phyloP scores from a whole-genome alignment of 495 filamentous ascomycete genomes.

The Neurospora intermedia region DNA sequence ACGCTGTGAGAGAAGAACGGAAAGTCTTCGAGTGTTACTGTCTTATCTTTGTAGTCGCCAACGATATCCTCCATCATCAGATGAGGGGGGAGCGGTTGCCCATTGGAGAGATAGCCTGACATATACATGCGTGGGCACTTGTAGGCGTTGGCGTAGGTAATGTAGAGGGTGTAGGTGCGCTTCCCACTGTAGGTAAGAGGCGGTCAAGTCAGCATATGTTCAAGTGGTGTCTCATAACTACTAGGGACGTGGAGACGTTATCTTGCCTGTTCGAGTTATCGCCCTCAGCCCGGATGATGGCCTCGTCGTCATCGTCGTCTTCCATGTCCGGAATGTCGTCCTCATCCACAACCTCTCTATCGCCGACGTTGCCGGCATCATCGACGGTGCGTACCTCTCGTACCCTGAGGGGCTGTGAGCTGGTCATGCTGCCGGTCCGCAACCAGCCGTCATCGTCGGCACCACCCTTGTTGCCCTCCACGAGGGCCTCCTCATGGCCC shows the following conservation, averaged over 20 bases:
- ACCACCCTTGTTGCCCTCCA: slow-evolving; percentile 49
- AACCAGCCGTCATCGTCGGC: slow-evolving; percentile 83
- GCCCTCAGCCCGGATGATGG: slow-evolving; percentile 71
- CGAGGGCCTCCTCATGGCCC: slow-evolving; percentile 70
- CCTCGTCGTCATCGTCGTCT: slow-evolving; percentile 95
- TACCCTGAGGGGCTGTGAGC: slow-evolving; percentile 59
- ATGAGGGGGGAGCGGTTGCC: slow-evolving; percentile 74
- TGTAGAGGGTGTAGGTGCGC: slow-evolving; percentile 94
- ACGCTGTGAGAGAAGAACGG: slow-evolving; percentile 74
- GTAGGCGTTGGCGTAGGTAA: slow-evolving; percentile 94
- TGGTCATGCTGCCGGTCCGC: slow-evolving; percentile 67
- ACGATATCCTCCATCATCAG: slow-evolving; percentile 99
- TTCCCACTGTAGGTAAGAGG: slow-evolving; percentile 45
- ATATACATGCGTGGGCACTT: slow-evolving; percentile 93
- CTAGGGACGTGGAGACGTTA: slow-evolving; percentile 4
- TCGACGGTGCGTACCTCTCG: slow-evolving; percentile 79
- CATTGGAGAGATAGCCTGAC: slow-evolving; percentile 74
- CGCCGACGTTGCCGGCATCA: slow-evolving; percentile 67
- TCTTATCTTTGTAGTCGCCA: slow-evolving; percentile 99
- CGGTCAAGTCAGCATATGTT: slow-evolving; percentile 4
- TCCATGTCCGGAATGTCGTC: slow-evolving; percentile 98
- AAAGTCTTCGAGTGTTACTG: slow-evolving; percentile 96
- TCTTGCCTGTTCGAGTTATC: slow-evolving; percentile 58
- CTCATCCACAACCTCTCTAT: slow-evolving; percentile 60
- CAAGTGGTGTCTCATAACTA: neutral